Conservation (phyloP, 306 rosid species). For the Lathyrus oleraceus region DNA sequence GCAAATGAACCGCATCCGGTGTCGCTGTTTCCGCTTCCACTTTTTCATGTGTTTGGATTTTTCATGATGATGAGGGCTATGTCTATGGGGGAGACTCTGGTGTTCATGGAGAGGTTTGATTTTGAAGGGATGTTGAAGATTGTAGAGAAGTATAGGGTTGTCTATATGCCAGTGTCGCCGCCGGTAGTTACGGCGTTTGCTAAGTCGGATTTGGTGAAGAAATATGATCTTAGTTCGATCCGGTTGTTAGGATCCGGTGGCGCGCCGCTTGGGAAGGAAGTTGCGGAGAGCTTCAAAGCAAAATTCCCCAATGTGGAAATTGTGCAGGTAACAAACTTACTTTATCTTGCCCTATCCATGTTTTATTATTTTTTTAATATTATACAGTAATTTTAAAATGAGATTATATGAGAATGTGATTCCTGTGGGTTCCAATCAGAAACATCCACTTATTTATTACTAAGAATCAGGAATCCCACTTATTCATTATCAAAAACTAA, state of each 20-base stretch:
- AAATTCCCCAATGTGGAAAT: slow-evolving; percentile 62
- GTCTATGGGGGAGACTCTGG: slow-evolving; percentile 60
- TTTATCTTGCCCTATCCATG: too few relatives aligned
- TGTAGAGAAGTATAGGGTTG: slow-evolving; percentile 59
- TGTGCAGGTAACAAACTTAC: slow-evolving; percentile 44
- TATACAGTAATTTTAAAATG: too few relatives aligned
- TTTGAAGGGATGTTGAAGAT: slow-evolving; percentile 65
- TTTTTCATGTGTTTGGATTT: slow-evolving; percentile 81
- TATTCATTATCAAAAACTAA: too few relatives aligned
- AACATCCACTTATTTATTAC: too few relatives aligned
- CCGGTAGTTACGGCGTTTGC: slow-evolving; percentile 69
- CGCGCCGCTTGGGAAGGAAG: slow-evolving; percentile 75
- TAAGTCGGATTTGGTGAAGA: slow-evolving; percentile 61
- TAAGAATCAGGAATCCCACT: too few relatives aligned
- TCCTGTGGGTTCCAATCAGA: too few relatives aligned
- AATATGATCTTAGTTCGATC: slow-evolving; percentile 70
- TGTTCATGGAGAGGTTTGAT: slow-evolving; percentile 69
- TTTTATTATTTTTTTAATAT: too few relatives aligned
- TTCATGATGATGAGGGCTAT: slow-evolving; percentile 54
- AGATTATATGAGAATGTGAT: too few relatives aligned
- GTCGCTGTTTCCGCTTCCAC: slow-evolving; percentile 53
- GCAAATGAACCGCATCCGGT: slow-evolving; percentile 36
- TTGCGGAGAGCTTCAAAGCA: slow-evolving; percentile 45
- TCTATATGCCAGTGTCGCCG: slow-evolving; percentile 75
- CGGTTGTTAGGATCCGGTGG: slow-evolving; percentile 59